Percentiles rank a stretch among this genome's conserved stretches.
Conservation (phyloP, 140 eudicot genomes). For the Flaveria floridana region DNA sequence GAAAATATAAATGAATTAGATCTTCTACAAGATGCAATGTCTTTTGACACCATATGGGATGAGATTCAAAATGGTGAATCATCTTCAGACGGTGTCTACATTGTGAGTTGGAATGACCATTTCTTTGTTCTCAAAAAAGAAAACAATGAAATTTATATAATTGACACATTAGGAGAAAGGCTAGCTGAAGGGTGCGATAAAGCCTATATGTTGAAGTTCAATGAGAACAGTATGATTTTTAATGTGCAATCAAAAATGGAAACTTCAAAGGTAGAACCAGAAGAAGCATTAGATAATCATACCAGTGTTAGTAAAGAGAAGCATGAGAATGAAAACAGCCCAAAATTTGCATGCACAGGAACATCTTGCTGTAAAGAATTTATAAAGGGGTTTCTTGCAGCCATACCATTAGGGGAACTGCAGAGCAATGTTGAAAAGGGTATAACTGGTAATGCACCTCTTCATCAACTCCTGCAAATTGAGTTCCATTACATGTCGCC, state of each 20-base stretch:
- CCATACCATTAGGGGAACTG: conserved; percentile 53
- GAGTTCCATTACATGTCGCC: conserved; percentile 52
- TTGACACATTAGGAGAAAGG: conserved; percentile 61
- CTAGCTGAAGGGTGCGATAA: conserved; percentile 58
- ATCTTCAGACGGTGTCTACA: conserved; percentile 38
- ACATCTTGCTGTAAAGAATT: conserved; percentile 50
- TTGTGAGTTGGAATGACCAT: conserved; percentile 66
- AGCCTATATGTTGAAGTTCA: conserved; percentile 54
- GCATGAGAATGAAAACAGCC: conserved; percentile 18
- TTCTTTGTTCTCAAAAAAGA: conserved; percentile 59
- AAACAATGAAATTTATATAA: conserved; percentile 39
- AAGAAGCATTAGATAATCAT: conserved; percentile 20
- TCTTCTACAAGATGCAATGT: conserved; percentile 54
- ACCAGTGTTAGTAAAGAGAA: conserved; percentile 18
- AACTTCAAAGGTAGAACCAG: conserved; percentile 27
- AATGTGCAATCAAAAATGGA: conserved; percentile 31
- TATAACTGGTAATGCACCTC: conserved; percentile 39
- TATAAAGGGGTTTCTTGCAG: conserved; percentile 61
- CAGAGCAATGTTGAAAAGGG: conserved; percentile 46
- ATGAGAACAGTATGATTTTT: conserved; percentile 35
- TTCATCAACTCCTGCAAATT: conserved; percentile 60
- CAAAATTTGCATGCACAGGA: conserved; percentile 37
- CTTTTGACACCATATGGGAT: conserved; percentile 57
- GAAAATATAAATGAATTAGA: conserved; percentile 40
- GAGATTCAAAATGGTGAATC: conserved; percentile 38